Base-by-base conservation (phyloP, 768 basidiomycete genomes). In the Rhizopogon vulgaris region DNA sequence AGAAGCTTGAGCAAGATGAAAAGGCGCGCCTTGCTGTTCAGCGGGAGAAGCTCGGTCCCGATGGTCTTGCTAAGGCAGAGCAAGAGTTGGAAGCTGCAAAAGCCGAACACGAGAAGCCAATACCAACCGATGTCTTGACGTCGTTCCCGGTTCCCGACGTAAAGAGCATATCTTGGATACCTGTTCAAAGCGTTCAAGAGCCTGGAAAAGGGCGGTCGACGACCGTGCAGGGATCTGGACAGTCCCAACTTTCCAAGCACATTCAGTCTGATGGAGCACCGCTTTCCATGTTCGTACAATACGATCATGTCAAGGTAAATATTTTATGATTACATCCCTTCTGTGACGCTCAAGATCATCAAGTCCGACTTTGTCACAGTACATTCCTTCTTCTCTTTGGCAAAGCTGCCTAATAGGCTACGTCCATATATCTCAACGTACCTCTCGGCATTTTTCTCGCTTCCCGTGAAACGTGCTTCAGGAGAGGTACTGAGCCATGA, bases 341-440 rank as follows among this genome's bases (percentile, higher is more conserved):
- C 49, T 38, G 38, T 52, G 39, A 17, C 28, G 28, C 24, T 56
- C 15, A 51, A 38, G 48, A 41, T 53, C 38, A 14, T 42, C 1
- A 56, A 96, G 90, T 98, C 95, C 7, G 92, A 95, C 61, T 98
- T 99, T 66, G 83, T 97, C 52, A 80, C 83, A 15, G 71, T 98
- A 28, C 78, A 87, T 57, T 87, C 83, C 7, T 79, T 84, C 54
- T 82, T 96, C 60, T 93, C 94, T 7, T 71, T 95, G 12, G 76
- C 78, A 17, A 78, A 78, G 37, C 68, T 97, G 5, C 85, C 93
- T 0, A 68, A 84, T 54, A 75, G 79, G 22, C 79, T 98, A 43
- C 83, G 87, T 60, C 87, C 91, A 83, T 84, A 90, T 58, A 73
- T 94, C 37, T 82, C 82, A 24, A 74, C 86, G 11, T 94, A 96